Evolutionary conservation across 495 filamentous ascomycete genomes (phyloP), one percentile per base, ranked within the genome.

Genomic region (Neurospora sp.): DNA sequence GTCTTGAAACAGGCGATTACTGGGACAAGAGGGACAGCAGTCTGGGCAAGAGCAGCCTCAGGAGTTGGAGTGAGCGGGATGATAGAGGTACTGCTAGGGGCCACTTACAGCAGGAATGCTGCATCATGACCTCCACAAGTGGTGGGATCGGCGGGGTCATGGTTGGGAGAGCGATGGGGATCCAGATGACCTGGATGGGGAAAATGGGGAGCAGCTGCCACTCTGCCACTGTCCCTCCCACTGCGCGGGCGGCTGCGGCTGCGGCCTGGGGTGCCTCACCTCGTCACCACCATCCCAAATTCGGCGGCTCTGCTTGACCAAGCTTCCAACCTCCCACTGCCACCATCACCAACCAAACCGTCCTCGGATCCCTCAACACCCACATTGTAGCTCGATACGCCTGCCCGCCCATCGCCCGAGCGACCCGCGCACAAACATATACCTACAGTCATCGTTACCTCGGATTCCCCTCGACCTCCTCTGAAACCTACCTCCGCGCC

Each of bases 271-370:
- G 34, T 75, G 70, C 72, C 70, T 39, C 70, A 72, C 5, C 54
- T 62, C 38, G 43, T 24, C 43, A 73, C 59, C 74, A 74, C 40
- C 70, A n/a, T 37, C 13, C 31, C 69, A 71, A 69, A 59, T 69
- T 66, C 39, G 42, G 36, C 31, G 21, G 69, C 69, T 48, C 19
- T 71, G 24, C 72, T 78, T 70, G 72, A 77, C 24, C 75, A 76
- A 81, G 80, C 77, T 80, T 74, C 79, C 79, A 79, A 82, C 73
- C 79, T 81, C 79, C 80, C 79, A 73, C 80, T 79, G 76, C 80
- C 79, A 77, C 76, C 76, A 74, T 79, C 78, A 77, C 82, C 77
- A 80, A 78, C 79, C 78, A 79, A 79, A 79, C 82, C 81, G 28
- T 66, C 54, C 54, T 66, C 28, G 28, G 28, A 66, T 66, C 28